These are phyloP conservation scores for Metschnikowia bowlesiae DNA, from an alignment of 805 yeast species.

Conservation along the genomic window DNA sequence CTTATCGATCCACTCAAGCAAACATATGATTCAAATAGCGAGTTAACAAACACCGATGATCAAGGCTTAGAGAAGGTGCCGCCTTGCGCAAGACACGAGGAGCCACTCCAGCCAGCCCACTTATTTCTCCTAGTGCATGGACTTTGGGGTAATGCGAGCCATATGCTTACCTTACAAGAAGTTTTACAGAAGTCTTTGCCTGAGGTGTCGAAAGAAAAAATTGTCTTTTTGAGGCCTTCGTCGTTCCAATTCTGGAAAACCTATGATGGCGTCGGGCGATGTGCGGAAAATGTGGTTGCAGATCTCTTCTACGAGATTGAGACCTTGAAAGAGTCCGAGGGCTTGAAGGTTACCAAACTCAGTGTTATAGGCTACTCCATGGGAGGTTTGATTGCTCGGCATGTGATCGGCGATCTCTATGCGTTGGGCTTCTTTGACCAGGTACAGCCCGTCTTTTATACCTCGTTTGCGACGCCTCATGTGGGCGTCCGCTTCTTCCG, in stretches of 20 bases:
- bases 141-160: constrained; percentile 74
- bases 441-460: constrained; percentile 56
- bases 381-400: constrained; percentile 82
- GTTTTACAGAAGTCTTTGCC: constrained; percentile 36
- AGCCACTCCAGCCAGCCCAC: constrained; percentile 22
- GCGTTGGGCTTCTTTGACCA: constrained; percentile 48
- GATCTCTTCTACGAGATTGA: constrained; percentile 41
- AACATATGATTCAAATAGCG: neutral
- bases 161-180: constrained; percentile 56
- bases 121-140: constrained; percentile 40
- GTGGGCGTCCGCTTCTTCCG: constrained; percentile 47
- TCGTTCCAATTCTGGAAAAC: constrained; percentile 42
- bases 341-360: constrained; percentile 50
- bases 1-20: neutral
- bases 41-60: neutral
- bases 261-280: constrained; percentile 37
- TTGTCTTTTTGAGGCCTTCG: constrained; percentile 36
- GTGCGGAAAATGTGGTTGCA: constrained; percentile 31
- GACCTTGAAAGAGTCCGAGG: constrained; percentile 27
- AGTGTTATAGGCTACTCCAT: constrained; percentile 84
- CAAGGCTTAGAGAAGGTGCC: neutral
- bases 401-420: constrained; percentile 68
- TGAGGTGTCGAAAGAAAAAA: constrained; percentile 22
- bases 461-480: constrained; percentile 53
- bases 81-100: neutral